Conservation (phyloP, 129 eudicot genomes). For the Artemisia annua region DNA sequence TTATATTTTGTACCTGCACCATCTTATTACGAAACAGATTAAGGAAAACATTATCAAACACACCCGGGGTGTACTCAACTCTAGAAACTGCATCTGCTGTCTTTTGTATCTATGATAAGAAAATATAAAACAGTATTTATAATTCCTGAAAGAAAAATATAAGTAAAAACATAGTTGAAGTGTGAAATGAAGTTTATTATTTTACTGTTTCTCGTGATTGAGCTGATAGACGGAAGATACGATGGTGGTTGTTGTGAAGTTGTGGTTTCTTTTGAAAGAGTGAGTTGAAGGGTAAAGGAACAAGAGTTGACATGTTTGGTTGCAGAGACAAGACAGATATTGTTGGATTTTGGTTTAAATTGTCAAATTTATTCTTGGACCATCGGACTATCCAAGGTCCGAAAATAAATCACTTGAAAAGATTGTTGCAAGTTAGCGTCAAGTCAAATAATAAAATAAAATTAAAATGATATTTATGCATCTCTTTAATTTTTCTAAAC, state of each 20-base stretch:
- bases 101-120: conserved; percentile 25
- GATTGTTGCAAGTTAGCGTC: too few species aligned
- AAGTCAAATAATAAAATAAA: too few species aligned
- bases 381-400: too few species aligned
- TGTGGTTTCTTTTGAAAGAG: conserved; percentile 10
- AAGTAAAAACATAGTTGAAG: background rate
- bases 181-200: background rate
- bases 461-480: too few species aligned
- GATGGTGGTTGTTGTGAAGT: conserved; percentile 8
- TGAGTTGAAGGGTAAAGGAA: background rate
- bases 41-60: conserved; percentile 65
- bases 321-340: conserved; percentile 11
- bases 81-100: conserved; percentile 30
- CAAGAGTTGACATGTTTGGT: conserved; percentile 22
- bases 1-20: conserved; percentile 54
- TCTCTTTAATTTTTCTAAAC: too few species aligned
- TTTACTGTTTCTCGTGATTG: conserved; percentile 30
- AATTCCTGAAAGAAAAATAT: background rate
- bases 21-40: conserved; percentile 69
- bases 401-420: too few species aligned
- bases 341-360: background rate
- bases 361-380: too few species aligned
- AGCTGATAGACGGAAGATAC: conserved; percentile 26
- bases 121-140: background rate
- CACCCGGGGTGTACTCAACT: conserved; percentile 52